Evolutionary conservation across 192 early-diverging fungal genomes (phyloP).

Genomic region (Backusella mclennaniae): DNA sequence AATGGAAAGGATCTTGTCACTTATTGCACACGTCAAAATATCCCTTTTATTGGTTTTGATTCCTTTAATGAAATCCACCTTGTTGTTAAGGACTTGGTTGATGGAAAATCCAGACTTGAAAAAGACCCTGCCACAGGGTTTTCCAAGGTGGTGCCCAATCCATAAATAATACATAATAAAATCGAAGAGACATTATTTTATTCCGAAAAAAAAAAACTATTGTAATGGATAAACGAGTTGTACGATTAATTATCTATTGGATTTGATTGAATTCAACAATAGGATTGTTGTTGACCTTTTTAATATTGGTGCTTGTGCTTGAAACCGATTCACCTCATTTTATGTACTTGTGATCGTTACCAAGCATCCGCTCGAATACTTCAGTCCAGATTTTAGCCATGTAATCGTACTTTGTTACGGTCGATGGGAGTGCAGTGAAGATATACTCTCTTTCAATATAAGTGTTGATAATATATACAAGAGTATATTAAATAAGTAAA

Average conservation of each 20-base stretch:
- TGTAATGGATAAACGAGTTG: too few species aligned
- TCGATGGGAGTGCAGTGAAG: too few species aligned
- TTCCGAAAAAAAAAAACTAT: neutral
- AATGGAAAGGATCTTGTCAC: constrained; percentile 65
- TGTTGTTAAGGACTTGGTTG: constrained; percentile 24
- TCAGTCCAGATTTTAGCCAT: neutral
- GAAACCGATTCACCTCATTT: neutral
- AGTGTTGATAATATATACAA: too few species aligned
- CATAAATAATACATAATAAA: neutral
- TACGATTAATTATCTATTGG: too few species aligned
- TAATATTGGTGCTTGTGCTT: neutral
- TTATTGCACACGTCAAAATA: constrained; percentile 60
- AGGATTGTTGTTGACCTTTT: neutral
- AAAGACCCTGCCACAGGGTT: constrained; percentile 27
- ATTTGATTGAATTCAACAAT: too few species aligned
- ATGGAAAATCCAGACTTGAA: constrained; percentile 14
- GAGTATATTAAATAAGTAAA: too few species aligned
- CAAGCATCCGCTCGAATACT: neutral
- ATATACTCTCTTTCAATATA: too few species aligned
- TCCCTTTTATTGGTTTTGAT: constrained; percentile 56
- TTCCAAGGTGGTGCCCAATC: constrained; percentile 18
- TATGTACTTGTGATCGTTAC: neutral
- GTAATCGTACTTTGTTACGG: neutral
- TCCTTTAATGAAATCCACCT: constrained; percentile 47
- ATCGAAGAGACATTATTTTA: neutral